Evolutionary conservation across 306 rosid species (phyloP).

Genomic region (Clitoria ternatea): DNA sequence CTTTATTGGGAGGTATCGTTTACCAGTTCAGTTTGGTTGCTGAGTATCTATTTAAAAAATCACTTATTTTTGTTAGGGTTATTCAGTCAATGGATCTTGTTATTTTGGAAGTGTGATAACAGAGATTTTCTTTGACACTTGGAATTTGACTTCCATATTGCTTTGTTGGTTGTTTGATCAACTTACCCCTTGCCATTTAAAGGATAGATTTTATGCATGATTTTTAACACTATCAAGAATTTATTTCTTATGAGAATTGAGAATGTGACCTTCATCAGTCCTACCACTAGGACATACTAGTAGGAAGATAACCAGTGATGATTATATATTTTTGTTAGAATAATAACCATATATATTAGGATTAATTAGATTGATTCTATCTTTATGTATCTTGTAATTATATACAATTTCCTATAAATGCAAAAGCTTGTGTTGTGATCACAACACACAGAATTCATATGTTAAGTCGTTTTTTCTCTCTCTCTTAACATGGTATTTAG

Average conservation of each 20-base stretch:
- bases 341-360: too few species aligned
- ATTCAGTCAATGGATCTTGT: neutral
- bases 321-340: too few species aligned
- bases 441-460: too few species aligned
- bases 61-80: neutral
- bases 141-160: neutral
- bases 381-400: too few species aligned
- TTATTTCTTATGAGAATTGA: neutral
- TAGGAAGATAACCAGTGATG: neutral
- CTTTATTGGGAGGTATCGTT: conserved; percentile 90
- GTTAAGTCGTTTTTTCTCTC: too few species aligned
- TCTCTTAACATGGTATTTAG: too few species aligned
- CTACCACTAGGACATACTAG: neutral
- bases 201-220: neutral
- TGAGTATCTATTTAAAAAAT: neutral
- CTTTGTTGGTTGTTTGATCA: neutral
- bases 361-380: too few species aligned
- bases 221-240: neutral
- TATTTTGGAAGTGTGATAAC: neutral
- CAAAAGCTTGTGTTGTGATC: too few species aligned
- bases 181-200: neutral
- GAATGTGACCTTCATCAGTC: neutral
- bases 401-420: too few species aligned
- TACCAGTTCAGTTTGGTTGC: conserved; percentile 11
- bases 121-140: neutral